Evolutionary conservation across 202 grass and related monocot genomes (phyloP).

Genomic region (Carex sylvatica): DNA sequence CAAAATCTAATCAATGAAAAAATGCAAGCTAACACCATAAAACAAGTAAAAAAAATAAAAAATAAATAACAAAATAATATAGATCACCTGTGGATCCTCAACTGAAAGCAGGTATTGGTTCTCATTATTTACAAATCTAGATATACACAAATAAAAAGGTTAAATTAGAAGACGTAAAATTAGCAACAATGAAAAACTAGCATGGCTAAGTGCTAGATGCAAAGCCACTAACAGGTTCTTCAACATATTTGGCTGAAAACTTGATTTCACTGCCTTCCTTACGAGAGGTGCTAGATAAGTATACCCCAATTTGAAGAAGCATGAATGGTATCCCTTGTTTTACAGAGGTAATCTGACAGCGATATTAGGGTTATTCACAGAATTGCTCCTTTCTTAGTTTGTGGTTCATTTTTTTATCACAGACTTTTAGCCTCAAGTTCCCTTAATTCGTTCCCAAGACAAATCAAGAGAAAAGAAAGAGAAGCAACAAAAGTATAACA

Average conservation of each 20-base stretch:
- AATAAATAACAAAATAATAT: slow-evolving; percentile 25
- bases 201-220: neutral
- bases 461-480: neutral
- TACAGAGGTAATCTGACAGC: neutral
- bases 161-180: slow-evolving; percentile 30
- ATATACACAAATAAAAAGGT: slow-evolving; percentile 21
- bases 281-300: neutral
- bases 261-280: neutral
- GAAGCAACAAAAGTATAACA: neutral
- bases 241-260: neutral
- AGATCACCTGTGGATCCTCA: slow-evolving; percentile 91
- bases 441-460: neutral
- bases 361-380: neutral
- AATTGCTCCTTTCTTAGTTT: neutral
- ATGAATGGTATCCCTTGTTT: neutral
- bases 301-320: neutral
- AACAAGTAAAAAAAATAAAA: slow-evolving; percentile 22
- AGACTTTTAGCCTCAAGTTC: neutral
- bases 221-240: neutral
- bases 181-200: neutral
- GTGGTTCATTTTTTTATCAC: neutral
- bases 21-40: neutral
- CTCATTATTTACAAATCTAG: slow-evolving; percentile 77
- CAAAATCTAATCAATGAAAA: neutral
- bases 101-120: slow-evolving; percentile 76